Conservation (phyloP, 2,329 filamentous ascomycete species). For the Falciphora oryzae region DNA sequence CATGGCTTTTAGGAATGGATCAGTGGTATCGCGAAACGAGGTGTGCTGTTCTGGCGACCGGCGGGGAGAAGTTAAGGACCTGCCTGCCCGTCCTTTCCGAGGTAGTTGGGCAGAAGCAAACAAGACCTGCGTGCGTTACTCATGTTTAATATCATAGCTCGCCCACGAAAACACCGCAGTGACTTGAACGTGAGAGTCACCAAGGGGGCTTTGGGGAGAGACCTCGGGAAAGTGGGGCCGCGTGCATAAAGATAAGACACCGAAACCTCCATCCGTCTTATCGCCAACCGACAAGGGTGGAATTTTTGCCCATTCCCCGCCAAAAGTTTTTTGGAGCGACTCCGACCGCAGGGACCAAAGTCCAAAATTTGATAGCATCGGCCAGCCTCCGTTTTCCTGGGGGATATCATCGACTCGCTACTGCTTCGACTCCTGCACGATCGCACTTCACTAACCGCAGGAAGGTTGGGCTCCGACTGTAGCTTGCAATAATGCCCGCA, state of each 20-base stretch:
- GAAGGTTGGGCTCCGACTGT: too few relatives aligned
- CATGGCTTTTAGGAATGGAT: conserved; percentile 15
- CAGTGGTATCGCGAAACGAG: not conserved
- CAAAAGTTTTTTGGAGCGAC: conserved; percentile 1
- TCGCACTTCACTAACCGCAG: not conserved
- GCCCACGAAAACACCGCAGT: too few relatives aligned
- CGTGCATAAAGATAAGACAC: not conserved
- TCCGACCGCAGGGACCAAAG: not conserved
- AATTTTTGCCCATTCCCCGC: conserved; percentile 5
- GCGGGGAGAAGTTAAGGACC: too few relatives aligned
- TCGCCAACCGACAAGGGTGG: not conserved
- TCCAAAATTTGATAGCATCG: not conserved
- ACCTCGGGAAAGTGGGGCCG: not conserved
- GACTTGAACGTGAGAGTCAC: too few relatives aligned
- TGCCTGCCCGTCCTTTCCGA: too few relatives aligned
- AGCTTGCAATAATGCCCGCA: conserved; percentile 43
- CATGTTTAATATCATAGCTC: too few relatives aligned
- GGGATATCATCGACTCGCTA: not conserved
- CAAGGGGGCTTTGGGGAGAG: too few relatives aligned
- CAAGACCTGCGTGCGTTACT: too few relatives aligned
- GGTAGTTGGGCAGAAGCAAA: too few relatives aligned
- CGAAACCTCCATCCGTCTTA: not conserved
- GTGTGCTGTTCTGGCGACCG: not conserved
- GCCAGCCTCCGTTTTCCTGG: not conserved
- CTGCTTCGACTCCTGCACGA: not conserved